A percentile compares a stretch with the other conserved stretches of the same genome.
Conservation (phyloP, 169 alveolate species). For the Plasmodium malariae region DNA sequence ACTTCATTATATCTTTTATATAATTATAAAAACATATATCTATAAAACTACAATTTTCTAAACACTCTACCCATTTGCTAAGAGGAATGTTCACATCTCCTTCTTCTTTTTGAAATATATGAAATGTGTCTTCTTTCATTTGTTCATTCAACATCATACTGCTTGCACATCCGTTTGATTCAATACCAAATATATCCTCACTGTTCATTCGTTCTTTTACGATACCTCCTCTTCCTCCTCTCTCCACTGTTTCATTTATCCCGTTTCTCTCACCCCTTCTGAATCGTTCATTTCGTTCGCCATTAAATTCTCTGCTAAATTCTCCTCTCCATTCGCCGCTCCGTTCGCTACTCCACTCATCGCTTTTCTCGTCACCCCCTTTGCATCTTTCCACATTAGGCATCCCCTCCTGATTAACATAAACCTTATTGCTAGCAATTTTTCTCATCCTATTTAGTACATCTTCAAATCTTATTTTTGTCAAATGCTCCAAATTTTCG, state of each 20-base stretch:
- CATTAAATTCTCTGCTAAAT: no score
- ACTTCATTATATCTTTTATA: slow-evolving; percentile 55
- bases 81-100: slow-evolving; percentile 37
- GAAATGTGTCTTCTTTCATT: slow-evolving; percentile 18
- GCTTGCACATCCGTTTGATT: no score
- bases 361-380: no score
- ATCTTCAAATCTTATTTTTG: slow-evolving; percentile 42
- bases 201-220: not conserved
- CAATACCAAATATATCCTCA: not conserved
- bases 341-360: no score
- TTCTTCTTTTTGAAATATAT: slow-evolving; percentile 50
- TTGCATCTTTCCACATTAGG: no score
- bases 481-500: slow-evolving; percentile 31
- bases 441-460: slow-evolving; percentile 57
- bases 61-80: slow-evolving; percentile 44
- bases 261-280: not conserved
- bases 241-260: not conserved
- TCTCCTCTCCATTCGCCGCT: no score
- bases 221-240: not conserved
- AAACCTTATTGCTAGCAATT: slow-evolving; percentile 25
- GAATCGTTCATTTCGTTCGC: no score
- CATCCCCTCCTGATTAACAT: not conserved
- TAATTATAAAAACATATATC: slow-evolving; percentile 53
- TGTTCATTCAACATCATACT: no score
- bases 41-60: slow-evolving; percentile 36